These are phyloP conservation scores for Alternaria conjuncta DNA, from an alignment of 2,329 filamentous ascomycete genomes.

Conservation along the genomic window DNA sequence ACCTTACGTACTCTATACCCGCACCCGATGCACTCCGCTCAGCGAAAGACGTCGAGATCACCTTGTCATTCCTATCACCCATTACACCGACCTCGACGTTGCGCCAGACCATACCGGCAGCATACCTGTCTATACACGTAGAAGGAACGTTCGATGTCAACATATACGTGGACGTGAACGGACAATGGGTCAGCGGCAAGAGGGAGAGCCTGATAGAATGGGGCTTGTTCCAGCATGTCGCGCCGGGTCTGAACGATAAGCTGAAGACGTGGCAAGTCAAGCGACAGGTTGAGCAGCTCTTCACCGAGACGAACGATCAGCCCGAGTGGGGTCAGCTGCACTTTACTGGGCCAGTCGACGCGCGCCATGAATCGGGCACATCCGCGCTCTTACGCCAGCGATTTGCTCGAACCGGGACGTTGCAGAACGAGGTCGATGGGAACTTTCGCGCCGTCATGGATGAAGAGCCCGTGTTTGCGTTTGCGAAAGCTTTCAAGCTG, in stretches of 20 bases:
- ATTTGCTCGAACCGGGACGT: conserved; percentile 71
- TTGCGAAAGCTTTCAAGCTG: conserved; percentile 54
- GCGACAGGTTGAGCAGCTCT: conserved; percentile 67
- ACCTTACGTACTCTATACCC: conserved; percentile 69
- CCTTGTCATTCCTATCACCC: conserved; percentile 74
- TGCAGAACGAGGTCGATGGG: conserved; percentile 72
- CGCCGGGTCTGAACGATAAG: conserved; percentile 44
- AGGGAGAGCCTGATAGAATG: conserved; percentile 73
- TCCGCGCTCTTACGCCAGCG: conserved; percentile 69
- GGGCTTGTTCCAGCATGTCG: conserved; percentile 61
- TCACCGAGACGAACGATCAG: conserved; percentile 75
- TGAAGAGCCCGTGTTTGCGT: conserved; percentile 82
- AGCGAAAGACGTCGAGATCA: conserved; percentile 59
- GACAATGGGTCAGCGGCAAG: conserved; percentile 82
- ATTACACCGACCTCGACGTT: conserved; percentile 82
- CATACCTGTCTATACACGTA: conserved; percentile 75
- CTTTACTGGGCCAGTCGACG: conserved; percentile 73
- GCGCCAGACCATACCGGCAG: conserved; percentile 81
- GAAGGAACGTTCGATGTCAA: conserved; percentile 65
- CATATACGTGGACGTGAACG: conserved; percentile 57
- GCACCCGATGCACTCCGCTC: conserved; percentile 45
- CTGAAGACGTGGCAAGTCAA: conserved; percentile 73
- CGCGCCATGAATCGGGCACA: conserved; percentile 73
- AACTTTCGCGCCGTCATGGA: conserved; percentile 74
- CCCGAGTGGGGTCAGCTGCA: conserved; percentile 84